Percentiles rank a stretch among this genome's conserved stretches.
Conservation (phyloP, 371 early-diverging fungal species). For the Mortierella sp. region DNA sequence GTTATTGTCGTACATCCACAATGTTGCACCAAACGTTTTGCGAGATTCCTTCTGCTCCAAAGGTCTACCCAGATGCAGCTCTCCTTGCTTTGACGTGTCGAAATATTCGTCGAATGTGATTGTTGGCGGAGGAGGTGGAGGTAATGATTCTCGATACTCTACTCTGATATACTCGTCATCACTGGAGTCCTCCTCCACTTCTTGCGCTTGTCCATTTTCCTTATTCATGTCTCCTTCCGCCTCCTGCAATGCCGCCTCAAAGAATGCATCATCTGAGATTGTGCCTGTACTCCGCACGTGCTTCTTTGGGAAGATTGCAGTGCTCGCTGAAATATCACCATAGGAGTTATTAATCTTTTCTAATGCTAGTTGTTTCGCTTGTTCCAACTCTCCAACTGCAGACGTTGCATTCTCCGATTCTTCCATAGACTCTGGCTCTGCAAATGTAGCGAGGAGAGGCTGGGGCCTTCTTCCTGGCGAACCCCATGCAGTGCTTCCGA, state of each 20-base stretch:
- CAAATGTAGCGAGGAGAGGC: constrained; percentile 36
- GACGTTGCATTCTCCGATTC: neutral
- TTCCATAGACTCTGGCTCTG: constrained; percentile 13
- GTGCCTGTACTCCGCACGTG: constrained; percentile 45
- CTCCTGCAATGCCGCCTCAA: constrained; percentile 44
- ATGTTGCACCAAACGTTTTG: constrained; percentile 48
- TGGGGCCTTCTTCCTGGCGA: constrained; percentile 19
- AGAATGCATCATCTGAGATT: constrained; percentile 53
- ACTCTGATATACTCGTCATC: constrained; percentile 14
- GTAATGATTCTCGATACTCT: constrained; percentile 30
- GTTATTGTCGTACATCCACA: constrained; percentile 57
- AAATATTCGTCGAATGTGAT: constrained; percentile 56
- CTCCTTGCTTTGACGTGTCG: constrained; percentile 32
- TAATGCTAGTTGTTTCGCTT: neutral
- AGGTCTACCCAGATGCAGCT: constrained; percentile 53
- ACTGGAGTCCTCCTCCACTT: constrained; percentile 12
- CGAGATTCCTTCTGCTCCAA: constrained; percentile 48
- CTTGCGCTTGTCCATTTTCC: neutral
- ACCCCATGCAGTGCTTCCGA: neutral
- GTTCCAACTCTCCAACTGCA: neutral
- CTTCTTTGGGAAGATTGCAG: constrained; percentile 28
- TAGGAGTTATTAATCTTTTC: neutral
- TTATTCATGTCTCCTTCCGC: constrained; percentile 27
- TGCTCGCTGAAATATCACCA: neutral
- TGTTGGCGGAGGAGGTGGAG: constrained; percentile 33